phyloP scores from a whole-genome alignment of 2,329 filamentous ascomycete genomes.

The Pleochaeta shiraiana region DNA sequence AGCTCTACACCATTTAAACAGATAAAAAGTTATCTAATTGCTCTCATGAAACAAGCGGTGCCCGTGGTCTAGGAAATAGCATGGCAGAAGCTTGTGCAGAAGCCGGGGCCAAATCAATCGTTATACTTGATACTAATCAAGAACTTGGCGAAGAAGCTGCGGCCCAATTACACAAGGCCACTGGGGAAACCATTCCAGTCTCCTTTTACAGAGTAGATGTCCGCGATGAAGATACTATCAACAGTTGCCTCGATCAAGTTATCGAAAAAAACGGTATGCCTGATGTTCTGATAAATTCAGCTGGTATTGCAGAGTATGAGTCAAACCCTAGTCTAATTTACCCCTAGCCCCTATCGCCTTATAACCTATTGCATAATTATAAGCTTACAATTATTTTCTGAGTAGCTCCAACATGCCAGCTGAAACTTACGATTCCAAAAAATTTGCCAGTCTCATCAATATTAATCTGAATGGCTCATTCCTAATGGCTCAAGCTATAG shows the following conservation, averaged over 20 bases:
- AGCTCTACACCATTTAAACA: neutral
- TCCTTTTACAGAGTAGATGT: constrained; percentile 65
- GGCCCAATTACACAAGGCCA: constrained; percentile 46
- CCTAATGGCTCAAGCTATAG: constrained; percentile 52
- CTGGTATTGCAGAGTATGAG: constrained; percentile 50
- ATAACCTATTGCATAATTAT: too few species aligned
- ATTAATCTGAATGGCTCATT: constrained; percentile 69
- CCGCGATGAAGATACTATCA: constrained; percentile 47
- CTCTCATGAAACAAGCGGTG: constrained; percentile 30
- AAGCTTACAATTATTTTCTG: neutral
- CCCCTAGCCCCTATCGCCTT: too few species aligned
- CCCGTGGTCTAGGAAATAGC: constrained; percentile 55
- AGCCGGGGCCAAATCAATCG: constrained; percentile 49
- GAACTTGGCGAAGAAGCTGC: constrained; percentile 50
- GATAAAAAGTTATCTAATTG: constrained; percentile 9
- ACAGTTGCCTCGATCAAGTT: constrained; percentile 7
- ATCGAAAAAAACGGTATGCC: constrained; percentile 33
- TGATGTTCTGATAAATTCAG: constrained; percentile 59
- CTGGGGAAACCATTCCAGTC: constrained; percentile 38
- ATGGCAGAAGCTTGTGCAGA: constrained; percentile 62
- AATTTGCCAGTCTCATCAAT: constrained; percentile 59
- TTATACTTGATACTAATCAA: constrained; percentile 59
- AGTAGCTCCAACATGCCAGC: constrained; percentile 55
- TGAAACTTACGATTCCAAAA: constrained; percentile 52
- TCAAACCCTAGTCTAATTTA: too few species aligned